A percentile compares a stretch with the other conserved stretches of the same genome.
These are phyloP conservation scores for Eruca vesicaria DNA, from an alignment of 441 rosid genomes.

Conservation along the genomic window DNA sequence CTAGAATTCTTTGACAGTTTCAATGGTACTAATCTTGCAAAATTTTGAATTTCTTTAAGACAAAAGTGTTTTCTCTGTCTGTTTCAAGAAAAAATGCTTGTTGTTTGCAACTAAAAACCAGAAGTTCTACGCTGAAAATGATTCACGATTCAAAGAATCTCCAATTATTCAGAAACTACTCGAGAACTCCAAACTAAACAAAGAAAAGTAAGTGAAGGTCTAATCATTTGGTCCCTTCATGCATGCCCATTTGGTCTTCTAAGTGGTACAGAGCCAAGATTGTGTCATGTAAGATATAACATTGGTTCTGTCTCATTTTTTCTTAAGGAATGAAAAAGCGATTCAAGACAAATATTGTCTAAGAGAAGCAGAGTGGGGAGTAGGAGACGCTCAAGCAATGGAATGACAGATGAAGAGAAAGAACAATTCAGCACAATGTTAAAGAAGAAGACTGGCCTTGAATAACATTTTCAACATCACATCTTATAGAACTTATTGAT, in stretches of 20 bases:
- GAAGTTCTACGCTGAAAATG: too few relatives aligned
- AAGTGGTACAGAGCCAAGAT: neutral
- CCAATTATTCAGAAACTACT: too few relatives aligned
- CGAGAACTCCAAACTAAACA: too few relatives aligned
- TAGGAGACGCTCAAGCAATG: slow-evolving; percentile 87
- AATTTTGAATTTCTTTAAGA: too few relatives aligned
- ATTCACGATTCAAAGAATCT: too few relatives aligned
- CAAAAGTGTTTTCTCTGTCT: too few relatives aligned
- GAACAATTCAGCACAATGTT: slow-evolving; percentile 71
- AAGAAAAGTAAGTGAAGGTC: neutral
- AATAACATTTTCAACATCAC: neutral
- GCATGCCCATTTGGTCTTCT: neutral
- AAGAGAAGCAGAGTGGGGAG: slow-evolving; percentile 95
- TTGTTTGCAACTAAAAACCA: too few relatives aligned
- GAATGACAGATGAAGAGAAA: slow-evolving; percentile 69
- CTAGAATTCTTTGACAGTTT: too few relatives aligned
- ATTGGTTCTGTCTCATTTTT: neutral
- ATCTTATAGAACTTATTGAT: too few relatives aligned
- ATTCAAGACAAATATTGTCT: slow-evolving; percentile 79
- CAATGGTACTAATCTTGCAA: too few relatives aligned
- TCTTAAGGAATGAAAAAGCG: slow-evolving; percentile 53
- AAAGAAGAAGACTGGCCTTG: slow-evolving; percentile 60
- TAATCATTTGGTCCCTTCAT: neutral
- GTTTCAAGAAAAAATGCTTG: too few relatives aligned
- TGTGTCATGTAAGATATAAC: neutral